Evolutionary conservation across 805 yeast genomes (phyloP), one percentile per base, ranked within the genome.

Genomic region (Blastobotrys mokoenaii): DNA sequence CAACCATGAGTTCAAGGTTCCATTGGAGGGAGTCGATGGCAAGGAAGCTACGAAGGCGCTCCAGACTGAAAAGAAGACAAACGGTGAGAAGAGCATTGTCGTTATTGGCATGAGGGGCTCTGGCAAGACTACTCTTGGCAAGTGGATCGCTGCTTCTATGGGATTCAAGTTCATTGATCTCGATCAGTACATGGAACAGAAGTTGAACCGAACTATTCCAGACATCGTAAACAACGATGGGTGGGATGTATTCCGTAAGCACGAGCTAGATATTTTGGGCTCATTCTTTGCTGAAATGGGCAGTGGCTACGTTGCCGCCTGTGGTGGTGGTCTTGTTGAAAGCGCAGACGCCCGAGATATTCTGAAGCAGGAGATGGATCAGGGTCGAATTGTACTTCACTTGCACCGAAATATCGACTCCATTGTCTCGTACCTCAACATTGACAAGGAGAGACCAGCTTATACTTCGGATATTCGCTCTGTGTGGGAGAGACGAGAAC

Each of bases 81-180:
- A 48, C 50, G 74, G 70, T 34, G 63, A 69, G 41, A 73, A 72
- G 52, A 77, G 85, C 57, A 77, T 89, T 46, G 74, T 88, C 40
- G 75, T 90, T 34, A 83, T 93, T 61, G 98, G 98, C 37, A 93
- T 93, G 98, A 77, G 98, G 62, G 98, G 96, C 15, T 95, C 96
- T 17, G 98, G 98, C 16, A 93, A 93, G 65, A 77, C 95, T 2
- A 82, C 95, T 1, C 72, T 88, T 56, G 81, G 96, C 36, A 72
- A 76, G 50, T 83, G 95, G 82, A 77, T 84, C 54, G 81, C 95
- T 7, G 65, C 74, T 25, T 71, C 75, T 30, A 67, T 86, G 46
- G 89, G 85, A 16, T 49, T 62, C 52, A 62, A 66, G 38, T 73
- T 82, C 45, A 60, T 85, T 33, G 99, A 93, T 58, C 66, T 90